phyloP scores from a whole-genome alignment of 164 flowering plant genomes.

The Hamamelis virginiana region DNA sequence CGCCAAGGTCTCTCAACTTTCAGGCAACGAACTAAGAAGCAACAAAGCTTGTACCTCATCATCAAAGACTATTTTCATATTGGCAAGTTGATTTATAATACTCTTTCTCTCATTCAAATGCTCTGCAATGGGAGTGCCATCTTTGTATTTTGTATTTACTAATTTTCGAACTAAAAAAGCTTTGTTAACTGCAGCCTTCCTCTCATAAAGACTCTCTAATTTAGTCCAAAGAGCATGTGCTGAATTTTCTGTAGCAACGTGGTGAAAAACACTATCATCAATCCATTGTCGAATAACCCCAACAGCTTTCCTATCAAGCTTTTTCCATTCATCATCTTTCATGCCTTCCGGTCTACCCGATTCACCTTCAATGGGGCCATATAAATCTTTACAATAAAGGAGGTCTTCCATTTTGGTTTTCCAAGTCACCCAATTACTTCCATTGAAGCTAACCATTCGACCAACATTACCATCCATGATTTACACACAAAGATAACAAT shows the following conservation, averaged over 20 bases:
- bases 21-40: not conserved
- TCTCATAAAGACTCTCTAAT: constrained; percentile 10
- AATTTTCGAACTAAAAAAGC: constrained; percentile 6
- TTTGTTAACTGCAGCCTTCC: constrained; percentile 5
- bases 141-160: not conserved
- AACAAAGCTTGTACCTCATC: constrained; percentile 14
- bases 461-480: not conserved
- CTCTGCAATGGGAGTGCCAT: too few species aligned
- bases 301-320: not conserved
- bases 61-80: constrained; percentile 3
- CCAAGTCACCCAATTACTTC: not conserved
- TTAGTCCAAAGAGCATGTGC: not conserved
- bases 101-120: constrained; percentile 9
- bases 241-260: not conserved
- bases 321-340: not conserved
- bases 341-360: not conserved
- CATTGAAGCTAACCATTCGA: not conserved
- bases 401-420: constrained; percentile 6
- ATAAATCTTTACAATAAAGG: constrained; percentile 8
- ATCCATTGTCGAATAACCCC: not conserved
- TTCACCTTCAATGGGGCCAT: constrained; percentile 8
- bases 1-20: too few species aligned
- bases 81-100: not conserved
- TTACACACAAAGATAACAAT: not conserved
- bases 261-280: constrained; percentile 10